Percentiles rank a stretch among this genome's conserved stretches.
Conservation (phyloP, 75 land plant genomes). For the Adiantum capillusveneris region DNA sequence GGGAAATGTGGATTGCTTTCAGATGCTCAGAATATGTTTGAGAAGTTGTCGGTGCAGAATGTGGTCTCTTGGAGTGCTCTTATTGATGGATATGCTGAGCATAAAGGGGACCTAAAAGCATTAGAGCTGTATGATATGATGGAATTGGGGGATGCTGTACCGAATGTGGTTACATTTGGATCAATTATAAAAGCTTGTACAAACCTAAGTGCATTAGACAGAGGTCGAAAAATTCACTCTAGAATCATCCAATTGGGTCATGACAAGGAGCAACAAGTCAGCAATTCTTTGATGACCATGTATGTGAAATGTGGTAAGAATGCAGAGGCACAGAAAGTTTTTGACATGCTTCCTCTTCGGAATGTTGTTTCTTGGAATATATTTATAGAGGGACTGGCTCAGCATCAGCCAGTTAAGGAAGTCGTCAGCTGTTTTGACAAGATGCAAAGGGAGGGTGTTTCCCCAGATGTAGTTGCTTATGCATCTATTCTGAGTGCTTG, state of each 20-base stretch:
- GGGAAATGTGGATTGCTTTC: conserved; percentile 18
- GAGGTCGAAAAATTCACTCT: conserved; percentile 2
- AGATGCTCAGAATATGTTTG: not conserved
- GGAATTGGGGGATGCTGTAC: not conserved
- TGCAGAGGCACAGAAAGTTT: conserved; percentile 11
- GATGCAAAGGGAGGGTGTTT: conserved; percentile 35
- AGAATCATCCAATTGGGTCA: not conserved
- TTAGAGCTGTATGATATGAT: conserved; percentile 23
- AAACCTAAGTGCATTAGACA: not conserved
- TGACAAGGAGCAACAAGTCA: conserved; percentile 4
- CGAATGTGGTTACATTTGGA: conserved; percentile 5
- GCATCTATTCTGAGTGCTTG: conserved; percentile 10
- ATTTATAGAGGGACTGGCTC: conserved; percentile 54
- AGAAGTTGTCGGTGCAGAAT: conserved; percentile 21
- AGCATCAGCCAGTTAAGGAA: conserved; percentile 45
- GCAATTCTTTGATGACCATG: conserved; percentile 10
- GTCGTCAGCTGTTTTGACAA: conserved; percentile 32
- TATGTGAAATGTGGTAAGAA: conserved; percentile 10
- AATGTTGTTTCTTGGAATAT: conserved; percentile 22
- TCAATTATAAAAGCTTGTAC: conserved; percentile 11
- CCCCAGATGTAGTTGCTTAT: conserved; percentile 54
- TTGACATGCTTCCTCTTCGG: not conserved
- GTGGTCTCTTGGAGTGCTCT: conserved; percentile 72
- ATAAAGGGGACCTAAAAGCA: conserved; percentile 26
- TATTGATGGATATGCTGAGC: conserved; percentile 62